phyloP scores from a whole-genome alignment of 2,329 filamentous ascomycete species.

The Paraphoma sp. region DNA sequence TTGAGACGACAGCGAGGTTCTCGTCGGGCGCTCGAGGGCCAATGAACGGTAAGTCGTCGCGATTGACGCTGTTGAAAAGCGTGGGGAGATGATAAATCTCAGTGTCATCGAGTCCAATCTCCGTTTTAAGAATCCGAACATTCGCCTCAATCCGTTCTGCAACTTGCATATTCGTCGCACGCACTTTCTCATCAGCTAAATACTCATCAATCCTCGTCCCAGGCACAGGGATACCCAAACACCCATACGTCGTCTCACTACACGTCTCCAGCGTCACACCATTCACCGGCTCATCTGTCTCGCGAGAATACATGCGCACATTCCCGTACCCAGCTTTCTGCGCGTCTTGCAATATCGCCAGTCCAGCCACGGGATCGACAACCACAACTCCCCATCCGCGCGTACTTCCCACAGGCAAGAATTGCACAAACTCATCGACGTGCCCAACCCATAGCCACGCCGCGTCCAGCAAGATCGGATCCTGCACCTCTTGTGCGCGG shows the following conservation, averaged over 20 bases:
- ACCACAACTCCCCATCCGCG: slow-evolving; percentile 3
- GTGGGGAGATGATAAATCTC: slow-evolving; percentile 1
- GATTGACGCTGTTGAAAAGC: background rate
- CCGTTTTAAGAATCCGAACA: background rate
- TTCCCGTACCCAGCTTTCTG: background rate
- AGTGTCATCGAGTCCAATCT: background rate
- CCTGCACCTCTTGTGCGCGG: slow-evolving; percentile 44
- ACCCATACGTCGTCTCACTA: background rate
- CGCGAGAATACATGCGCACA: background rate
- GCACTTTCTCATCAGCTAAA: background rate
- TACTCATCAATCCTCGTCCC: background rate
- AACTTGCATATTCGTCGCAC: background rate
- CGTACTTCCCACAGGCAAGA: slow-evolving; percentile 25
- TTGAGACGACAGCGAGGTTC: background rate
- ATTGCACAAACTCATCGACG: slow-evolving; percentile 47
- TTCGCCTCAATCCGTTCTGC: background rate
- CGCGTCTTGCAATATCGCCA: background rate
- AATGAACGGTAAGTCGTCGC: background rate
- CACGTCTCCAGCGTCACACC: background rate
- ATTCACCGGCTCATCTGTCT: background rate
- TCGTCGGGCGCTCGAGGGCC: background rate
- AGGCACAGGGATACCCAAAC: background rate
- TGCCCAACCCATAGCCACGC: slow-evolving; percentile 43
- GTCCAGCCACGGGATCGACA: background rate
- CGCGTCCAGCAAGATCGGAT: slow-evolving; percentile 44